Evolutionary conservation across 495 filamentous ascomycete genomes (phyloP).

Genomic region (Rhizodiscina lignyota): DNA sequence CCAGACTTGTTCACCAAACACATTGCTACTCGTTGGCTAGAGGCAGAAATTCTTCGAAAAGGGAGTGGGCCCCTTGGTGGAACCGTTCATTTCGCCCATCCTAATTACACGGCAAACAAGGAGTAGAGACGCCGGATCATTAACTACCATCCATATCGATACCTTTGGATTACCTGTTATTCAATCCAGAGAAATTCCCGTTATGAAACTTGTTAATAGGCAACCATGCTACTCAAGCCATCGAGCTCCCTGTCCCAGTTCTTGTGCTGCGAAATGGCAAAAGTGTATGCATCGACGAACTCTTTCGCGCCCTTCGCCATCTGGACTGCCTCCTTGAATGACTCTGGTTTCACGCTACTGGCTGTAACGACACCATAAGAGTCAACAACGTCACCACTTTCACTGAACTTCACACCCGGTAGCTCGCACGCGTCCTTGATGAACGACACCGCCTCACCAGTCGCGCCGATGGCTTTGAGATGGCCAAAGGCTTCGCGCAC

Average conservation of each 20-base stretch:
- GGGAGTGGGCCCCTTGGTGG: too few relatives aligned
- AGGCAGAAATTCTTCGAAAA: too few relatives aligned
- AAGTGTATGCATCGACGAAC: conserved; percentile 50
- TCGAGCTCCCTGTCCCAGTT: conserved; percentile 59
- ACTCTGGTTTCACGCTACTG: conserved; percentile 30
- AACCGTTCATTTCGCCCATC: too few relatives aligned
- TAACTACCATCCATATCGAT: too few relatives aligned
- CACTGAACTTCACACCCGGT: conserved; percentile 32
- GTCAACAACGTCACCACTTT: conserved; percentile 35
- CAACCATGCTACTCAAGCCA: conserved; percentile 32
- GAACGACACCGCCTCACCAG: conserved; percentile 48
- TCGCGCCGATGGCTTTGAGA: conserved; percentile 60
- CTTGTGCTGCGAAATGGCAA: conserved; percentile 47
- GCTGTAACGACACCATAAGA: conserved; percentile 59
- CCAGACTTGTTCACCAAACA: too few relatives aligned
- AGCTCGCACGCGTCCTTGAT: conserved; percentile 41
- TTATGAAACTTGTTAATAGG: too few relatives aligned
- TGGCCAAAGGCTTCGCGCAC: conserved; percentile 71
- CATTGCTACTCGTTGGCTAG: too few relatives aligned
- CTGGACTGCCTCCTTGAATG: conserved; percentile 35
- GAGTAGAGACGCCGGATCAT: too few relatives aligned
- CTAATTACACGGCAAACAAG: too few relatives aligned
- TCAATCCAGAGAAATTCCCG: too few relatives aligned
- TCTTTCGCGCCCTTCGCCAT: conserved; percentile 45
- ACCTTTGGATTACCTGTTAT: too few relatives aligned